Evolutionary conservation across 1,139 yeast genomes (phyloP), one percentile per base, ranked within the genome.

Genomic region (Hyphopichia khmerensis): DNA sequence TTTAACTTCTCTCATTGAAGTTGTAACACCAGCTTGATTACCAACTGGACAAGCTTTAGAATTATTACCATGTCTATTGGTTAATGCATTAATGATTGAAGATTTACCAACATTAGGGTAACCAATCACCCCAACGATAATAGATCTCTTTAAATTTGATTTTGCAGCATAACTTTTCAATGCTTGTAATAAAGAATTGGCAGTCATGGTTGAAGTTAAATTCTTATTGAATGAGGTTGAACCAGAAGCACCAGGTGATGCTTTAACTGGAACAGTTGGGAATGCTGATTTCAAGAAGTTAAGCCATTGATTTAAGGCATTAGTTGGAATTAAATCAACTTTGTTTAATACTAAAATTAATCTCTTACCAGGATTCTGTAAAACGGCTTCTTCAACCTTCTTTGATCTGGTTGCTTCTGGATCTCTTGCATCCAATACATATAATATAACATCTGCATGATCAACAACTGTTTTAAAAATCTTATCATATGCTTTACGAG

Each of bases 21-120:
- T 91, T 26, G 99, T 93, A 32, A 93, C 93, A 62, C 99, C 99
- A 3, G 99, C 98, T 67, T 87, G 95, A 57, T 95, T 95, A 37
- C 99, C 99, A 29, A 88, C 96, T 13, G 99, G 98, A 62, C 99
- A 93, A 10, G 93, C 95, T 54, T 77, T 80, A 36, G 81, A 71
- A 45, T 60, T 59, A 50, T 72, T 69, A 40, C 93, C 90, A 59
- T 88, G 95, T 67, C 96, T 84, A 42, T 87, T 78, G 10, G 95
- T 84, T 49, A 93, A 75, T 3, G 96, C 88, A 62, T 93, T 93
- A 59, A 93, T 93, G 43, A 95, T 87, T 13, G 97, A 90, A 0
- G 97, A 90, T 63, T 93, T 93, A 53, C 99, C 99, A 29, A 73
- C 79, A 48, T 93, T 93, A 38, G 98, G 98, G 63, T 90, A 91